Conservation (phyloP, 495 filamentous ascomycete genomes). For the Trichocladium antarcticum region DNA sequence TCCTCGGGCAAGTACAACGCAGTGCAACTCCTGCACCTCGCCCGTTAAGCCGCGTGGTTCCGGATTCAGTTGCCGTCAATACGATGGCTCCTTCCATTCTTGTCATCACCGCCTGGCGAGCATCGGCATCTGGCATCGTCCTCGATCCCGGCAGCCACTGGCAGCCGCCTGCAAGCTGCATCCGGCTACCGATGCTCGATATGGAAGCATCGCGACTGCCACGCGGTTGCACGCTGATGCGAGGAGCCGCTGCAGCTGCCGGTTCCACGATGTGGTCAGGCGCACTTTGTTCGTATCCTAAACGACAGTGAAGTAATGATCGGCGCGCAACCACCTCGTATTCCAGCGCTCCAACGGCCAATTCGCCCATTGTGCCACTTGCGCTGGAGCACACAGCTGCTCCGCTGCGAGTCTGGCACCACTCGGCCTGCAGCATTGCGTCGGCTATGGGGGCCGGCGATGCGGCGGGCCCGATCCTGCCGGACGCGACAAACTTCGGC, state of each 20-base stretch:
- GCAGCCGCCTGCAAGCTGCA: too few species aligned
- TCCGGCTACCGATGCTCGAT: not conserved
- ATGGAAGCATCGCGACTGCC: not conserved
- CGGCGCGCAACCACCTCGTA: slow-evolving; percentile 6
- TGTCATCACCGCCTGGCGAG: not conserved
- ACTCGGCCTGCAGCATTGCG: not conserved
- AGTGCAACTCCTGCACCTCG: too few species aligned
- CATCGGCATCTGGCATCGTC: not conserved
- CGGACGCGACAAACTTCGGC: too few species aligned
- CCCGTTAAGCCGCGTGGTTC: not conserved
- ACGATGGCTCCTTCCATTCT: not conserved
- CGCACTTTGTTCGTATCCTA: not conserved
- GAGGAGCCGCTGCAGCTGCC: not conserved
- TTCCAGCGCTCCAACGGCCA: slow-evolving; percentile 1
- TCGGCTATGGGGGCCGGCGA: too few species aligned
- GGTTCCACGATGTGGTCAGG: not conserved
- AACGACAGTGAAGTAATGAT: not conserved
- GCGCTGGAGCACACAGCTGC: not conserved
- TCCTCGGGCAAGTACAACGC: not conserved
- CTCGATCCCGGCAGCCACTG: too few species aligned
- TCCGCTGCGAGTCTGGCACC: not conserved
- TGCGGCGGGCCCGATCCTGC: too few species aligned
- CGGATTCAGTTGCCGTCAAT: not conserved
- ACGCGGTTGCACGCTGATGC: not conserved
- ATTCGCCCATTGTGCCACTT: not conserved